Conservation (phyloP, 176 grass and related monocot species). For the Triticum urartu region DNA sequence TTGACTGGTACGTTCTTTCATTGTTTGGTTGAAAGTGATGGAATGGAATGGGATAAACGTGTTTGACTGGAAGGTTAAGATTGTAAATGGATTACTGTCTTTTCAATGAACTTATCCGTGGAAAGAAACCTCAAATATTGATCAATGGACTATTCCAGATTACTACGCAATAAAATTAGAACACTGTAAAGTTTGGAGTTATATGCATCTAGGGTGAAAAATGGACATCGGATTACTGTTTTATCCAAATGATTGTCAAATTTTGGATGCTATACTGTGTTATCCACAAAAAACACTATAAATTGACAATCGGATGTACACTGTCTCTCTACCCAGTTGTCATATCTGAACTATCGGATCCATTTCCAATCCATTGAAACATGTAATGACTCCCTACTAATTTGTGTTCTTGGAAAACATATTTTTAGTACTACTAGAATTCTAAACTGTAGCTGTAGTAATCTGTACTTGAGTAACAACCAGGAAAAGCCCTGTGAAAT, state of each 20-base stretch:
- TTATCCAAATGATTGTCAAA: not conserved
- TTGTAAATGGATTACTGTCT: not conserved
- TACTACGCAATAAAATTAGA: not conserved
- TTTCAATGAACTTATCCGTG: not conserved
- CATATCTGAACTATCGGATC: not conserved
- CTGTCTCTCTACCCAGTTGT: not conserved
- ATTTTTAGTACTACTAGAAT: not conserved
- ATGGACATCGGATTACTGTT: not conserved
- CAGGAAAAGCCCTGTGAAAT: not conserved
- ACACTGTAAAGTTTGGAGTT: not conserved
- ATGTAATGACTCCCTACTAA: not conserved
- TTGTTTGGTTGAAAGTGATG: not conserved
- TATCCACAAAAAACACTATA: not conserved
- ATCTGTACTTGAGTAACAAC: not conserved
- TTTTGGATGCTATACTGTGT: not conserved
- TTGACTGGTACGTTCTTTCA: not conserved
- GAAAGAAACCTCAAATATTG: not conserved
- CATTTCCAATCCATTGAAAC: not conserved
- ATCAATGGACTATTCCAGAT: not conserved
- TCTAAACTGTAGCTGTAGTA: not conserved
- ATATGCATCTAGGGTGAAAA: not conserved
- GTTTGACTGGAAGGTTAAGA: slow-evolving; percentile 5
- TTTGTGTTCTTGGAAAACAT: not conserved
- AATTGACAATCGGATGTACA: not conserved
- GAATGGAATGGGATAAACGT: not conserved